Evolutionary conservation across 345 rosid species (phyloP), one percentile per base, ranked within the genome.

Genomic region (Eucalyptus pumila): DNA sequence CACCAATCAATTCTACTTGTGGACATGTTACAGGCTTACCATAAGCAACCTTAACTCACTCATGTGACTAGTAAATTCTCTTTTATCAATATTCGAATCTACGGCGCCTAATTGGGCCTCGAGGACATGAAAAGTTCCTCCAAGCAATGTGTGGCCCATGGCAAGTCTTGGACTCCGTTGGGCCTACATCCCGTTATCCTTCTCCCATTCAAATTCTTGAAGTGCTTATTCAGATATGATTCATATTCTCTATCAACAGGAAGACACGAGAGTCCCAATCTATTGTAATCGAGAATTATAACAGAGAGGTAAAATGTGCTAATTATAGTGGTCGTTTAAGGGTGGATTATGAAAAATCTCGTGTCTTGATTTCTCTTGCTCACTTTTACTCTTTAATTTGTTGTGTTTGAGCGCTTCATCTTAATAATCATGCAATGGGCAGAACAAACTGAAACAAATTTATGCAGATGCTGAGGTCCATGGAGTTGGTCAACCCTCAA

Each of bases 201-300:
- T 0, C 6, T 72, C 27, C 12, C 83, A 69, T 69, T 69, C 44
- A 9, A 11, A 34, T 72, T 72, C 7, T 34, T 11, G 26, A 72
- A 72, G 14, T 21, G 26, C 12, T 24, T 56, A 4, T 56, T 56
- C 6, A 56, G 0, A 56, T 0, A 26, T 56, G 62, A 26, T 56
- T 56, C 2, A 56, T 56, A 56, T 26, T 56, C 1, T 9, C 30
- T 10, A 24, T 56, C 13, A 26, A 24, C 3, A 5, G 0, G 6
- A 56, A 56, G 30, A 26, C 14, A 5, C 0, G 2, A 0, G 62
- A 26, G 2, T 56, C 62, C 3, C 1, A 3, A 8, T 56, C 3
- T 9, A 24, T 23, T 56, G 3, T 24, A 56, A 56, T 56, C 11
- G 5, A 23, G 60, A 23, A 24, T 24, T 9, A 12, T 56, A 56